Evolutionary conservation across 805 yeast species (phyloP).

Genomic region (Cyberlindnera sargentensis): DNA sequence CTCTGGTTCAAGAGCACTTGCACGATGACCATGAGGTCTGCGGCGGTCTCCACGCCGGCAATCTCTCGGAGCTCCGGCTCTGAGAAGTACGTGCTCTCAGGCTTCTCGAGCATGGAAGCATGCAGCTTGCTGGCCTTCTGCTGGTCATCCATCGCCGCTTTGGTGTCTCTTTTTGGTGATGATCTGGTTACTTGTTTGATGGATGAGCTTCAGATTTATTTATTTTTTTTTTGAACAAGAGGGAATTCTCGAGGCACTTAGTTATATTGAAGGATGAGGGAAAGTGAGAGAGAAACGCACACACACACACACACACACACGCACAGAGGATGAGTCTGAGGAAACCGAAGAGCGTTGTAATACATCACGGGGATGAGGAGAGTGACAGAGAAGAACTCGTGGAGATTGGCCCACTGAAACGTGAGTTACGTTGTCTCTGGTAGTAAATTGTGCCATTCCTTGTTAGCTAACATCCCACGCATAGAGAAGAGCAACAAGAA

Average conservation of each 20-base stretch:
- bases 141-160: conserved; percentile 2
- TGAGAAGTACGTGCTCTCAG: conserved; percentile 44
- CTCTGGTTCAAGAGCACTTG: conserved; percentile 51
- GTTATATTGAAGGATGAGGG: too few relatives aligned
- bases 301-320: too few relatives aligned
- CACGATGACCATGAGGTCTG: conserved; percentile 38
- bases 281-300: too few relatives aligned
- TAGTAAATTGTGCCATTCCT: not conserved
- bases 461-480: not conserved
- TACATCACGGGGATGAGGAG: conserved; percentile 6
- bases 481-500: conserved; percentile 1
- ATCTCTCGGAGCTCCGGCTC: conserved; percentile 62
- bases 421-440: not conserved
- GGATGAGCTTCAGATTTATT: not conserved
- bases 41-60: conserved; percentile 34
- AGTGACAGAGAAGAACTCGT: not conserved
- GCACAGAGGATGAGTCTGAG: conserved; percentile 8
- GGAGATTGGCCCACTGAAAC: not conserved
- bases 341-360: conserved; percentile 15
- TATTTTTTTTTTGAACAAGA: not conserved
- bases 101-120: conserved; percentile 49
- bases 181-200: not conserved
- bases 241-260: too few relatives aligned
- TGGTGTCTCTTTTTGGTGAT: not conserved
- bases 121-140: conserved; percentile 39